Evolutionary conservation across 805 yeast genomes (phyloP), one percentile per base, ranked within the genome.

Genomic region (Starmera amethionina): DNA sequence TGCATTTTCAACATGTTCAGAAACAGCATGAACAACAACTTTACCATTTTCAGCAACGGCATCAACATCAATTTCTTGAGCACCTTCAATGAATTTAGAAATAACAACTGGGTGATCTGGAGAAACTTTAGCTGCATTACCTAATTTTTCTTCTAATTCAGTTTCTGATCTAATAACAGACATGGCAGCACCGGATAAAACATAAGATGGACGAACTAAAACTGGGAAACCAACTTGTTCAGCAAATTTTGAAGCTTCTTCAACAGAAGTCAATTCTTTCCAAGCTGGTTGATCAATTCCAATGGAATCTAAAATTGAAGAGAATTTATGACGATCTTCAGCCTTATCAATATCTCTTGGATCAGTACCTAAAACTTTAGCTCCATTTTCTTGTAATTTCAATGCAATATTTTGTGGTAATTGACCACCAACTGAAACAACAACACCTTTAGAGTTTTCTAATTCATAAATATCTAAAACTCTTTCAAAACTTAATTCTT

Each of bases 151-250:
- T 52, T 81, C 93, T 50, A 90, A 75, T 62, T 93, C 97, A 37
- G 72, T 67, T 60, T 82, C 81, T 46, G 75, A 76, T 58, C 76
- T 75, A 50, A 93, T 89, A 34, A 88, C 96, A 46, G 93, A 82
- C 98, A 90, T 93, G 44, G 98, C 97, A 46, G 98, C 97, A 68
- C 98, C 98, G 42, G 96, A 85, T 48, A 90, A 73, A 37, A 90
- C 98, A 58, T 90, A 90, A 2, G 97, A 89, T 39, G 98, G 98
- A 68, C 98, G 86, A 44, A 90, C 96, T 52, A 90, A 75, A 10
- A 90, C 98, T 38, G 98, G 98, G 75, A 79, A 90, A 18, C 89
- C 86, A 41, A 90, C 97, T 50, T 75, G 72, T 40, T 76, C 69
- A 38, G 97, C 97, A 63, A 90, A 90, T 15, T 59, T 64, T 59